Base-by-base conservation (phyloP, 2,329 filamentous ascomycete genomes). In the Capronia coronata region DNA sequence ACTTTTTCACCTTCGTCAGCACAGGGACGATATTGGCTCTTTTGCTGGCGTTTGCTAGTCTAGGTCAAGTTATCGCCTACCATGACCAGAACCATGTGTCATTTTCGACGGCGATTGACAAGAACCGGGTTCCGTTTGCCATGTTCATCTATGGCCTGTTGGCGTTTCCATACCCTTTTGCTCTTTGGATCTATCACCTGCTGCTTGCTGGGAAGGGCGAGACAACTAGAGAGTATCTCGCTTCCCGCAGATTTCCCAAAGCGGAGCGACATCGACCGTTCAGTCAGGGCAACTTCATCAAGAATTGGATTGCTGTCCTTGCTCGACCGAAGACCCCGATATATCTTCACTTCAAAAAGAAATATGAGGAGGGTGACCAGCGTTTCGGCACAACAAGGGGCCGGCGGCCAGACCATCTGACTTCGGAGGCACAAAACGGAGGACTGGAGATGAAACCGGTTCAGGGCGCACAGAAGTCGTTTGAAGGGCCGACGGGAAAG, bases 161-260 rank as follows among this genome's bases (percentile, higher is more conserved):
- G 34, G 80, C 77, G 1, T 78, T 84, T 34, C 75, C 83, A 4
- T 98, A 98, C 66, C 91, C 91, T 0, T 79, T 83, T 34, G 87
- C 88, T 37, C 73, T 98, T 4, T 87, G 83, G 73, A 78, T 79
- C 18, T 98, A 98, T 66, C 93, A 98, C 68, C 65, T 97, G 40
- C 96, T 94, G 71, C 76, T 98, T 37, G 88, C 94, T 71, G 85
- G 82, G 5, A 78, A 91, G 25, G 93, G 91, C 42, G 91, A 98
- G 72, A 98, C 91, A 0, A 98, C 93, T 1, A 78, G 93, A 59
- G 93, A 98, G 68, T 96, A 95, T 66, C 80, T 98, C 57, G 95
- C 94, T 69, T 90, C 86, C 3, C 88, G 95, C 69, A 97, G 97
- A 68, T 97, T 98, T 65, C 73, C 84, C 56, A 94, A 93, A 70